phyloP scores from a whole-genome alignment of 352 stramenopile species.

The Pythium vanterpoolii region DNA sequence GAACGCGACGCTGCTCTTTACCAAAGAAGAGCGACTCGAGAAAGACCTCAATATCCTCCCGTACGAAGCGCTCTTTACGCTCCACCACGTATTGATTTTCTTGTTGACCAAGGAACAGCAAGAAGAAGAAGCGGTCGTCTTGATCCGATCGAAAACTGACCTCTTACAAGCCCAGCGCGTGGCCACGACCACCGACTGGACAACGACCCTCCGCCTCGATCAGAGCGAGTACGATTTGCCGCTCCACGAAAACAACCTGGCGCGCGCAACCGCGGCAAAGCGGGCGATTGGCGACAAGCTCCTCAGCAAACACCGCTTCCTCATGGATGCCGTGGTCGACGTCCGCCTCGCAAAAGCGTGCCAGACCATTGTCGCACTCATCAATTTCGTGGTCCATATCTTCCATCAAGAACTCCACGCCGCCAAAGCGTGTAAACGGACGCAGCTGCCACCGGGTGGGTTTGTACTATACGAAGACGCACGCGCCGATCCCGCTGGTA shows the following conservation, averaged over 20 bases:
- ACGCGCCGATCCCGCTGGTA: slow-evolving; percentile 5
- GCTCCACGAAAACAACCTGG: slow-evolving; percentile 4
- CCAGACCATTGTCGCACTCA: slow-evolving; percentile 54
- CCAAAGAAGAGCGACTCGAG: slow-evolving; percentile 61
- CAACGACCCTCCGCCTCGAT: slow-evolving; percentile 10
- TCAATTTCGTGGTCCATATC: slow-evolving; percentile 52
- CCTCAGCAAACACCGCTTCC: slow-evolving; percentile 57
- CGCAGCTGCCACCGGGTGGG: not conserved
- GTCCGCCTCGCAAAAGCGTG: slow-evolving; percentile 49
- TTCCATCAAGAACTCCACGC: slow-evolving; percentile 23
- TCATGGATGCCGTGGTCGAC: slow-evolving; percentile 70
- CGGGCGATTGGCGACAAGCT: slow-evolving; percentile 42
- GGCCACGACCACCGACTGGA: slow-evolving; percentile 12
- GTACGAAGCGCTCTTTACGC: slow-evolving; percentile 62
- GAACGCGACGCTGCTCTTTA: slow-evolving; percentile 23
- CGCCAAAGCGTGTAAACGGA: not conserved
- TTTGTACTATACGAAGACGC: slow-evolving; percentile 16
- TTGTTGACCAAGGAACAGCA: slow-evolving; percentile 30
- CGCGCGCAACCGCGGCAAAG: slow-evolving; percentile 12
- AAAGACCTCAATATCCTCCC: slow-evolving; percentile 68
- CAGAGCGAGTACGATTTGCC: slow-evolving; percentile 10
- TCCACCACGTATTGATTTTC: slow-evolving; percentile 60
- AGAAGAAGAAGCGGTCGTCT: slow-evolving; percentile 7
- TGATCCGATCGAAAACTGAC: not conserved
- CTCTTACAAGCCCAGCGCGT: slow-evolving; percentile 2